Evolutionary conservation across 2,329 filamentous ascomycete genomes (phyloP).

Genomic region (Colletotrichum sp.): DNA sequence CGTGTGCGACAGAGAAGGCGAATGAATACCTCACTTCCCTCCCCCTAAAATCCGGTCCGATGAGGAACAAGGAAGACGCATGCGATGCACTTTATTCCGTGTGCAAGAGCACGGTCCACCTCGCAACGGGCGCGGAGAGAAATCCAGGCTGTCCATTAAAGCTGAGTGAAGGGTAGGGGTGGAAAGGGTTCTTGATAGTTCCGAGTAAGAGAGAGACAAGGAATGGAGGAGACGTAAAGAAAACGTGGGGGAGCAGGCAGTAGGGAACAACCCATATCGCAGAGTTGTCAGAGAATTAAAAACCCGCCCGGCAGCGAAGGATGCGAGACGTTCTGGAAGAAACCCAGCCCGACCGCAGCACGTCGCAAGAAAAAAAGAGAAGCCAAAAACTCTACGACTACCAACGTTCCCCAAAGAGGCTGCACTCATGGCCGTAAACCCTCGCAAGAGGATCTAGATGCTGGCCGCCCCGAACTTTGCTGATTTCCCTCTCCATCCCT

Average conservation of each 20-base stretch:
- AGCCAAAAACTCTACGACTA: background rate
- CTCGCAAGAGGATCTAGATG: background rate
- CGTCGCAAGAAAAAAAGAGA: background rate
- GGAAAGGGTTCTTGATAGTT: background rate
- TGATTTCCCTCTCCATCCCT: background rate
- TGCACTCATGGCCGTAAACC: background rate
- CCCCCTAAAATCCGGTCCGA: background rate
- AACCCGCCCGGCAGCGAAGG: background rate
- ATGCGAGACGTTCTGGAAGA: slow-evolving; percentile 15
- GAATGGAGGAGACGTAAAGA: background rate
- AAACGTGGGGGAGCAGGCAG: background rate
- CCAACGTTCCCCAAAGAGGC: background rate
- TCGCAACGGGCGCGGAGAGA: background rate
- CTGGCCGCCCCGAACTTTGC: background rate
- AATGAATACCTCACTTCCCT: background rate
- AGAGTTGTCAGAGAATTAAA: slow-evolving; percentile 4
- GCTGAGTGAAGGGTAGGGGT: background rate
- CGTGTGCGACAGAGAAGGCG: background rate
- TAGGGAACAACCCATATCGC: background rate
- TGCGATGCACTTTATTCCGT: background rate
- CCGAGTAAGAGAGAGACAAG: background rate
- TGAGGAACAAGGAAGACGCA: background rate
- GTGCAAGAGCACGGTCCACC: background rate
- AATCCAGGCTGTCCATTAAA: background rate
- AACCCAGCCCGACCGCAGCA: background rate